Base-by-base conservation (phyloP, 345 rosid genomes). In the Melastoma malabathricum region DNA sequence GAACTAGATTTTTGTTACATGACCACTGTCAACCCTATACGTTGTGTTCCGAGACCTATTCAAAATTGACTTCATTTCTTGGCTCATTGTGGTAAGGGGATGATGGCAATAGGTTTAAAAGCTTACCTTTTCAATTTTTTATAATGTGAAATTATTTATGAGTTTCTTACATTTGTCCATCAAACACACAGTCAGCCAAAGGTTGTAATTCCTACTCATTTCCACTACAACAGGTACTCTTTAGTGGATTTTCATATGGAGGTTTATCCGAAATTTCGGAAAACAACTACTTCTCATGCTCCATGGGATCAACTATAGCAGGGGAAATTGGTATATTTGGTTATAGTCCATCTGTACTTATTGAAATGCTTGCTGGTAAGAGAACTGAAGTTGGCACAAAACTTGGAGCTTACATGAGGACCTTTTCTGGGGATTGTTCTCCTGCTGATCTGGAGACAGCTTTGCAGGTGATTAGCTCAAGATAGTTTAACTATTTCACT, bases 281-380 rank as follows among this genome's bases (percentile, higher is more conserved):
- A 73, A 71, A 61, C 48, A 84, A 84, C 59, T 88, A 82, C 62
- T 65, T 82, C 64, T 88, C 97, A 22, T 88, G 81, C 66, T 75
- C 84, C 44, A 82, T 88, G 89, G 97, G 82, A 54, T 76, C 94
- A 68, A 76, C 77, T 6, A 82, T 85, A 77, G 93, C 97, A 43
- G 88, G 83, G 66, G 97, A 85, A 70, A 81, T 83, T 54, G 97
- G 97, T 51, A 68, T 83, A 18, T 89, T 79, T 79, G 97, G 97
- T 48, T 77, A 85, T 64, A 83, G 77, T 63, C 97, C 95, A 41
- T 72, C 94, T 25, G 54, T 89, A 64, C 72, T 85, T 54, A 75
- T 73, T 83, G 97, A 89, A 60, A 83, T 89, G 93, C 87, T 89
- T 57, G 97, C 95, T 59, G 89, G 97, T 52, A 89, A 89, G 76